These are phyloP conservation scores for Panicum virgatum DNA, from an alignment of 202 grass and related monocot species.

Conservation along the genomic window DNA sequence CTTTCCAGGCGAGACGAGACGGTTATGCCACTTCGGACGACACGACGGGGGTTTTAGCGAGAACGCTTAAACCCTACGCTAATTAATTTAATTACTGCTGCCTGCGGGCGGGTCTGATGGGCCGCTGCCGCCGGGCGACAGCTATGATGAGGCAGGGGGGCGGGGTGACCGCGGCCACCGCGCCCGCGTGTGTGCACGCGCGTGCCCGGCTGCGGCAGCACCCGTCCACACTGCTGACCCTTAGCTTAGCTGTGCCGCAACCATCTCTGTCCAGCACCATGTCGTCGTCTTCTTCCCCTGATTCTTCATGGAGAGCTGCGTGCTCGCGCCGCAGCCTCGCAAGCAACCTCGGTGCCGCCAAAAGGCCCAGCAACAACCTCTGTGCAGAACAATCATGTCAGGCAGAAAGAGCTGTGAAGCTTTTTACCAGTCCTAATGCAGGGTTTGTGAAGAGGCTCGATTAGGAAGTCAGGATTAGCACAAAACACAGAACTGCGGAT, in stretches of 20 bases:
- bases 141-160: constrained; percentile 24
- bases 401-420: no score
- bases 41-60: background rate
- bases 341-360: no score
- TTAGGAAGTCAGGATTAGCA: background rate
- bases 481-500: background rate
- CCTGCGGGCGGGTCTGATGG: background rate
- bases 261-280: background rate
- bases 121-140: constrained; percentile 5
- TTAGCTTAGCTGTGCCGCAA: constrained; percentile 8
- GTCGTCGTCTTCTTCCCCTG: background rate
- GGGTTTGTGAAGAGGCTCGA: background rate
- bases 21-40: constrained; percentile 8
- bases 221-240: background rate
- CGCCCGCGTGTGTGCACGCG: background rate
- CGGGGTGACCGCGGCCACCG: background rate
- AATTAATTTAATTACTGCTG: background rate
- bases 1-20: background rate
- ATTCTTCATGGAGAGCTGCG: background rate
- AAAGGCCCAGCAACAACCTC: no score
- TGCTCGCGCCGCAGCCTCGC: no score
- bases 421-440: no score
- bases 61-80: background rate
- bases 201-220: background rate
- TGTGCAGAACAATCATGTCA: no score